Evolutionary conservation across 2,329 filamentous ascomycete genomes (phyloP), one percentile per base, ranked within the genome.

Genomic region (Exophiala calicioides): DNA sequence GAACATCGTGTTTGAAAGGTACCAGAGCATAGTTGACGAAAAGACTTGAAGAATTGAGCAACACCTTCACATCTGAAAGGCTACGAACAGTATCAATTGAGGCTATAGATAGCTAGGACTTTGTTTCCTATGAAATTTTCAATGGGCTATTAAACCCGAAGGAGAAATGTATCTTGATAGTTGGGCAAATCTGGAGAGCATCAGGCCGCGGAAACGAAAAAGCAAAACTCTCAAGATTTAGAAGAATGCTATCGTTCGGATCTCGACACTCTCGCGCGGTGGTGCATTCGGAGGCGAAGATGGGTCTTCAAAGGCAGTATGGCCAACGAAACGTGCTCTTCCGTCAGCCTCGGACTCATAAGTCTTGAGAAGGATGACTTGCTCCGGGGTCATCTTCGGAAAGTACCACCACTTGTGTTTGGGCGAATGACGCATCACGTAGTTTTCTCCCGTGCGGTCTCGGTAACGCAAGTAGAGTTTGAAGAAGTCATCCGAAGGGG

Each of bases 401-500:
- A 71, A 69, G 43, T 70, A 69, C 52, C 59, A 68, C 68, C 68
- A 69, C 51, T 65, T 64, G 50, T 70, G 68, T 13, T 53, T 41
- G 2, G 57, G 52, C 3, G 57, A 62, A 38, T 66, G 50, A 13
- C 58, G 52, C 65, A 70, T 66, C 2, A 70, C 65, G 53, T 70
- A 71, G 47, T 70, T 70, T 57, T 70, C 68, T 2, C 68, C 68
- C 4, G 54, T 61, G 10, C 68, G 64, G 33, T 71, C 68, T 6
- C 63, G 53, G 42, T 71, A 71, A 6, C 62, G 56, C 13, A 71
- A 46, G 44, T 64, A 63, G 9, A 71, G 57, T 52, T 71, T 71
- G 62, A 71, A 69, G 55, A 70, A 70, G 49, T 71, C 67, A 2
- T 61, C 57, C 3, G 60, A 52, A 4, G 62, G 57, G 23, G 65